phyloP scores from a whole-genome alignment of 2,329 filamentous ascomycete genomes.

The Pseudogymnoascus sp. region DNA sequence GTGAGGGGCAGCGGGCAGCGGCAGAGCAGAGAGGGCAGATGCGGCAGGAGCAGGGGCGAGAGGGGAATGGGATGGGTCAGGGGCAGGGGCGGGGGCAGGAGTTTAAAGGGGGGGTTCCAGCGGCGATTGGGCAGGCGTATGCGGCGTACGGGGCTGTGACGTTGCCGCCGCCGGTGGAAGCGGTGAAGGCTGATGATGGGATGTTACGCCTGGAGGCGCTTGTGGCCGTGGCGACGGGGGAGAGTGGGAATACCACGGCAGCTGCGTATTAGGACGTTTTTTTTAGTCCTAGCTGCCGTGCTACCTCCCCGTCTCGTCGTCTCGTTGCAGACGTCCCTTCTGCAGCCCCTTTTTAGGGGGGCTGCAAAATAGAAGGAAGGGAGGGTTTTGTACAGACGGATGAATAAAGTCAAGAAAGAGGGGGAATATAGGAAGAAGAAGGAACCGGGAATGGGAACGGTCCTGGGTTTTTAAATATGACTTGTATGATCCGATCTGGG shows the following conservation, averaged over 20 bases:
- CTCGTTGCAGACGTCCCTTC: not conserved
- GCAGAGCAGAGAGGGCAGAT: not conserved
- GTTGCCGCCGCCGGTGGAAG: not conserved
- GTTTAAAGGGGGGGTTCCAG: not conserved
- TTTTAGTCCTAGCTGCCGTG: not conserved
- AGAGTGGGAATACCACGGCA: constrained; percentile 34
- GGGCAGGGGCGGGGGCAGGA: not conserved
- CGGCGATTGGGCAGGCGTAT: not conserved
- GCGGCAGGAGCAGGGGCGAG: not conserved
- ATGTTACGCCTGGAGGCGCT: constrained; percentile 53
- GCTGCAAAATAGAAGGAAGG: not conserved
- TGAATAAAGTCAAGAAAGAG: not conserved
- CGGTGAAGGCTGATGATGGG: constrained; percentile 31
- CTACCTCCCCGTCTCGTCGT: not conserved
- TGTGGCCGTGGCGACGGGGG: constrained; percentile 56
- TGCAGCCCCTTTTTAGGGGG: not conserved
- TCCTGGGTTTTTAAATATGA: not conserved
- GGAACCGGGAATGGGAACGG: not conserved
- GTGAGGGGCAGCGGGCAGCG: not conserved
- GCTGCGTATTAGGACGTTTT: constrained; percentile 21
- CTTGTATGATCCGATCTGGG: not conserved
- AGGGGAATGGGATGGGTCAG: not conserved
- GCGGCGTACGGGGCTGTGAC: not conserved
- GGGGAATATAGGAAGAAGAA: not conserved
- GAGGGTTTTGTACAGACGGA: not conserved